Evolutionary conservation across 2,329 filamentous ascomycete species (phyloP), one percentile per base, ranked within the genome.

Genomic region (Talaromyces rugulosus): DNA sequence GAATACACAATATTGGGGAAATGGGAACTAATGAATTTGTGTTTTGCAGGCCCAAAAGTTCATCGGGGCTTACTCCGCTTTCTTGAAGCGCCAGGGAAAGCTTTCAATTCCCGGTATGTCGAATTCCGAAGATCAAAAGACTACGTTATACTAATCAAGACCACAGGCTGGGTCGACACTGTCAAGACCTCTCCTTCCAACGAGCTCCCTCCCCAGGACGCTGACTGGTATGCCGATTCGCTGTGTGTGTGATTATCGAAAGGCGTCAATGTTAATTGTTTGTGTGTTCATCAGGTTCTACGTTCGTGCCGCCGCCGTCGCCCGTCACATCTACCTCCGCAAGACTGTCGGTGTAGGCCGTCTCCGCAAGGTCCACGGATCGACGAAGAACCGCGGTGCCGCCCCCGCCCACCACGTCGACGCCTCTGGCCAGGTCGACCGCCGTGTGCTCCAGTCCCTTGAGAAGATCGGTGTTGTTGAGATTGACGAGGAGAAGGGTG

Each of bases 381-480:
- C 87, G 73, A 90, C 90, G 85, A 97, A 96, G 89, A 99, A 98
- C 90, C 92, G 95, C 74, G 95, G 95, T 75, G 87, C 87, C 73
- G 87, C 90, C 72, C 95, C 95, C 78, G 91, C 88, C 69, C 89
- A 96, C 83, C 95, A 99, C 87, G 91, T 96, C 75, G 90, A 97
- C 79, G 95, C 93, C 80, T 93, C 89, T 72, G 94, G 94, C 80
- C 89, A 88, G 77, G 93, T 99, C 73, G 95, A 99, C 87, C 92
- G 95, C 82, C 97, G 97, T 87, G 86, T 96, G 79, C 84, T 97
- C 80, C 95, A 99, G 87, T 85, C 93, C 66, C 90, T 99, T 64
- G 95, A 97, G 90, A 97, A 98, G 90, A 97, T 99, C 75, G 93
- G 94, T 81, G 93, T 99, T 73, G 85, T 99, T 67, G 95, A 99